Conservation (phyloP, 2,329 filamentous ascomycete species). For the Paracoccidioides lutzii region DNA sequence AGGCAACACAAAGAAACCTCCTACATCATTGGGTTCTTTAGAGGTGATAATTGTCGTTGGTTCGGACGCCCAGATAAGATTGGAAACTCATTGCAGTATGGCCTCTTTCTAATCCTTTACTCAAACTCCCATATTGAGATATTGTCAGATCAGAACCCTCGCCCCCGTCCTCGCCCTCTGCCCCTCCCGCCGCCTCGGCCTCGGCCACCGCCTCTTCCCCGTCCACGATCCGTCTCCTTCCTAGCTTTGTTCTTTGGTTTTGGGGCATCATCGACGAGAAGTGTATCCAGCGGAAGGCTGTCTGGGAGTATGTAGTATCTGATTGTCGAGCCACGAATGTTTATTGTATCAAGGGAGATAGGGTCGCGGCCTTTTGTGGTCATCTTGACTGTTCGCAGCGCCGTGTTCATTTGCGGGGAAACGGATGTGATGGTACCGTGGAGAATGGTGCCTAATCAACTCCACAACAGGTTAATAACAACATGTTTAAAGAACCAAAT, state of each 20-base stretch:
- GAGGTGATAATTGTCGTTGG: not conserved
- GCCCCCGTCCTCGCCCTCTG: slow-evolving; percentile 43
- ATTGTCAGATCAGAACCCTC: slow-evolving; percentile 19
- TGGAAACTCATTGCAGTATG: no score
- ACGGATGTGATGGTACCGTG: slow-evolving; percentile 95
- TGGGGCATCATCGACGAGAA: slow-evolving; percentile 89
- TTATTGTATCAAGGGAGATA: slow-evolving; percentile 84
- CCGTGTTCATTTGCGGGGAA: slow-evolving; percentile 97
- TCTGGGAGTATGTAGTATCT: slow-evolving; percentile 95
- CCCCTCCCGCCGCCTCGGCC: slow-evolving; percentile 40
- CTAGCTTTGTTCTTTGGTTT: slow-evolving; percentile 99
- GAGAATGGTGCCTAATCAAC: slow-evolving; percentile 66
- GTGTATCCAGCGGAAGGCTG: slow-evolving; percentile 83
- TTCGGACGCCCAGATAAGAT: no score
- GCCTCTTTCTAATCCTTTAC: not conserved
- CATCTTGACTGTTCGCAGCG: slow-evolving; percentile 93
- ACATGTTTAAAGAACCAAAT: not conserved
- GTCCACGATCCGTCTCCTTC: slow-evolving; percentile 57
- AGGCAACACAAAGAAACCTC: slow-evolving; percentile 14
- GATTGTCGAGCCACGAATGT: slow-evolving; percentile 89
- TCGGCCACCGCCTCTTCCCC: slow-evolving; percentile 36
- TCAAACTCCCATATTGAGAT: not conserved
- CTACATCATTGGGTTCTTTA: not conserved
- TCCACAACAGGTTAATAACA: not conserved
- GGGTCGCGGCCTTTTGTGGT: slow-evolving; percentile 78